Conservation (phyloP, 1,139 yeast species). For the Tardiomyces depauwii region DNA sequence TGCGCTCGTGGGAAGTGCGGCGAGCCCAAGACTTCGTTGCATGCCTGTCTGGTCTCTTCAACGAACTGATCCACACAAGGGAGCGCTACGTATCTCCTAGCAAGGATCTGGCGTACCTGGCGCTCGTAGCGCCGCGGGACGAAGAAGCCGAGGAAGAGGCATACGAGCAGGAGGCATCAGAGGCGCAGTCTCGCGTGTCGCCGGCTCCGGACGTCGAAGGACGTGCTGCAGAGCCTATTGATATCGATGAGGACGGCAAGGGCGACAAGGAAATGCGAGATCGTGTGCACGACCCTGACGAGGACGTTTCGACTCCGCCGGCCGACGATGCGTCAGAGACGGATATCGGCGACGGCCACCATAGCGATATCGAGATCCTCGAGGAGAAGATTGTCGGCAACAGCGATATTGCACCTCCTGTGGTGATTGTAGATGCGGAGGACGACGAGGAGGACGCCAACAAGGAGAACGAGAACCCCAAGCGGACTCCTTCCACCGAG, state of each 20-base stretch:
- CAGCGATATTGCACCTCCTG: too few relatives aligned
- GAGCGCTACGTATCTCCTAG: constrained; percentile 67
- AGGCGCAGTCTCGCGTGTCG: too few relatives aligned
- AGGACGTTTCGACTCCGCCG: background rate
- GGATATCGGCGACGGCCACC: background rate
- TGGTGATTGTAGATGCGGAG: constrained; percentile 2
- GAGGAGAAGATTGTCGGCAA: too few relatives aligned
- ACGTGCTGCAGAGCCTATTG: constrained; percentile 6
- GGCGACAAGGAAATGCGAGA: too few relatives aligned
- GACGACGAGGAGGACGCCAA: constrained; percentile 7
- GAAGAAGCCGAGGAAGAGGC: constrained; percentile 13
- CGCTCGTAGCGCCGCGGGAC: constrained; percentile 66
- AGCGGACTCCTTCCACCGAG: constrained; percentile 1
- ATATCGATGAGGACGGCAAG: background rate
- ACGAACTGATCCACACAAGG: constrained; percentile 53
- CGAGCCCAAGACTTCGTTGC: constrained; percentile 75
- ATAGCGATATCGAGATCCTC: background rate
- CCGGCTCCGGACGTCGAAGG: constrained; percentile 35
- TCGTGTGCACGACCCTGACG: too few relatives aligned
- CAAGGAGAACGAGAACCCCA: constrained; percentile 2
- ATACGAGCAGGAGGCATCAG: constrained; percentile 4
- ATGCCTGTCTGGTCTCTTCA: constrained; percentile 56
- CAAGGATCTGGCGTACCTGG: constrained; percentile 75
- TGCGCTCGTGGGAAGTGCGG: constrained; percentile 59
- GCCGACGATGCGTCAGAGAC: background rate